Percentiles rank a stretch among this genome's conserved stretches.
Conservation (phyloP, 2,329 filamentous ascomycete genomes). For the Ophiocordyceps camponoti-floridani region DNA sequence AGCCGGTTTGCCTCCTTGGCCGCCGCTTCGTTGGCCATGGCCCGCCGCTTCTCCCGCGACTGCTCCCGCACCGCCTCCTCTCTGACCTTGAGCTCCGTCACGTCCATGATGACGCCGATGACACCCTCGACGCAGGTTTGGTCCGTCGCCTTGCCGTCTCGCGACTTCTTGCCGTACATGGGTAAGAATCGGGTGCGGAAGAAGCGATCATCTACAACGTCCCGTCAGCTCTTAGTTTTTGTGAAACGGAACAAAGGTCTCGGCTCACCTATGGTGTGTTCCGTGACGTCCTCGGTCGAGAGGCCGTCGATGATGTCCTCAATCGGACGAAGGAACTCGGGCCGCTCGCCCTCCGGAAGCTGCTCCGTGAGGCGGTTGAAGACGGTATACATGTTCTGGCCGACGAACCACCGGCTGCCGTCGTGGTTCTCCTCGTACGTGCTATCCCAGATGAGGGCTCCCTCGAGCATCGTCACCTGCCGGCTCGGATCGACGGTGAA, state of each 20-base stretch:
- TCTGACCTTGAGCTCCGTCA: conserved; percentile 76
- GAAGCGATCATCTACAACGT: conserved; percentile 35
- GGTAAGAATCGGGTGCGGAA: conserved; percentile 57
- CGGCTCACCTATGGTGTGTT: conserved; percentile 35
- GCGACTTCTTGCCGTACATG: conserved; percentile 36
- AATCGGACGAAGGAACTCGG: conserved; percentile 38
- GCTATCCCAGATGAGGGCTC: conserved; percentile 40
- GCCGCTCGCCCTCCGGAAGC: conserved; percentile 22
- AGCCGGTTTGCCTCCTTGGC: conserved; percentile 72
- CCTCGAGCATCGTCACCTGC: conserved; percentile 52
- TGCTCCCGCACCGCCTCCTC: conserved; percentile 45
- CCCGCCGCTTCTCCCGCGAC: conserved; percentile 49
- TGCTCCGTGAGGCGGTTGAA: conserved; percentile 33
- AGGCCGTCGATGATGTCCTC: conserved; percentile 46
- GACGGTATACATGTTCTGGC: conserved; percentile 45
- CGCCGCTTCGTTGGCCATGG: conserved; percentile 91
- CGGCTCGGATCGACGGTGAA: conserved; percentile 51
- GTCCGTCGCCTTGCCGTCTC: conserved; percentile 25
- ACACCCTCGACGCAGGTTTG: conserved; percentile 47
- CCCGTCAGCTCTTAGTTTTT: neutral
- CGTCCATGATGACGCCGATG: conserved; percentile 64
- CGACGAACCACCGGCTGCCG: conserved; percentile 31
- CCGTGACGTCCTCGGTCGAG: conserved; percentile 40
- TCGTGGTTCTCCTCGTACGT: conserved; percentile 19
- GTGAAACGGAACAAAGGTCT: neutral